phyloP scores from a whole-genome alignment of 768 basidiomycete genomes.

The Pisolithus microcarpus region DNA sequence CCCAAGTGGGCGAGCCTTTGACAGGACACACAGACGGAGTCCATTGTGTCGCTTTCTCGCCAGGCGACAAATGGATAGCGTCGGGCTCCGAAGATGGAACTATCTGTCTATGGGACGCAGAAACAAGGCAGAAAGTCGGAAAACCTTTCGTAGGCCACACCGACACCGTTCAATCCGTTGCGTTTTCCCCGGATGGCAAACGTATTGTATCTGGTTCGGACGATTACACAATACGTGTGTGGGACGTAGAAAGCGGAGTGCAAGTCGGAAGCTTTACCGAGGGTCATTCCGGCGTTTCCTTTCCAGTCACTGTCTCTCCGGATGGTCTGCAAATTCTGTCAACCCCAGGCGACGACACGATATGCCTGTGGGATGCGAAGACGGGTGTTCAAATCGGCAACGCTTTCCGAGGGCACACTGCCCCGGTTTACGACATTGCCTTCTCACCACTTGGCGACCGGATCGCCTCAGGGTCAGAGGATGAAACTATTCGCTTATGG shows the following conservation, averaged over 20 bases:
- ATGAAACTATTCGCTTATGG: slow-evolving; percentile 2
- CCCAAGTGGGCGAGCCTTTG: neutral
- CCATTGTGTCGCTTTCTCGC: slow-evolving; percentile 7
- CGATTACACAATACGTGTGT: slow-evolving; percentile 9
- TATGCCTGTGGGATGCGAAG: slow-evolving; percentile 7
- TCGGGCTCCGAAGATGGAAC: slow-evolving; percentile 6
- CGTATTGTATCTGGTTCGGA: slow-evolving; percentile 5
- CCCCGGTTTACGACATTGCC: neutral
- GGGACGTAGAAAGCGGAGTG: slow-evolving; percentile 3
- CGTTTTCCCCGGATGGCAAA: slow-evolving; percentile 12
- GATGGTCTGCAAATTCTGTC: slow-evolving; percentile 11
- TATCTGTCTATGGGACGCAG: slow-evolving; percentile 7
- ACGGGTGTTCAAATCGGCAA: neutral
- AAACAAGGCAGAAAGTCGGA: slow-evolving; percentile 1
- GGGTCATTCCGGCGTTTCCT: slow-evolving; percentile 4
- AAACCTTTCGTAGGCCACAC: slow-evolving; percentile 7
- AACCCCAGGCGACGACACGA: slow-evolving; percentile 2
- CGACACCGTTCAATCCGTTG: slow-evolving; percentile 4
- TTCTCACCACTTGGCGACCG: slow-evolving; percentile 12
- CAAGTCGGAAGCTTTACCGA: neutral
- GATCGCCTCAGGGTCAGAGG: slow-evolving; percentile 8
- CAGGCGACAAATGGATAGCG: slow-evolving; percentile 3
- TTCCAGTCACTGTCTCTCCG: slow-evolving; percentile 13
- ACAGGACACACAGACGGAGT: slow-evolving; percentile 2
- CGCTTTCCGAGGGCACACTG: slow-evolving; percentile 1